Percentiles rank a stretch among this genome's conserved stretches.
These are phyloP conservation scores for Blastomyces silverae DNA, from an alignment of 2,329 filamentous ascomycete species.

Conservation along the genomic window DNA sequence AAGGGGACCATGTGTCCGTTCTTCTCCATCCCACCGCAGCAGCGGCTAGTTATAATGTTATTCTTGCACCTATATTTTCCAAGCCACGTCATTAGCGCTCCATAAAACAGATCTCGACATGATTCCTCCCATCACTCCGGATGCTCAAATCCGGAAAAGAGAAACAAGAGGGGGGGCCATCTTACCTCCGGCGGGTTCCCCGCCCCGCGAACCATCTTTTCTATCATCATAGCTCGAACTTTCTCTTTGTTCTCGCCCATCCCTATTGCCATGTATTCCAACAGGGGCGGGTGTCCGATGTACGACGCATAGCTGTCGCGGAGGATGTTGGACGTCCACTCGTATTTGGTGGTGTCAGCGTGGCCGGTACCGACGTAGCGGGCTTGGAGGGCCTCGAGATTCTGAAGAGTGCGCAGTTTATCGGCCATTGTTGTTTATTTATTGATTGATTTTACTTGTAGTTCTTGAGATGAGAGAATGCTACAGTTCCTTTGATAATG, in stretches of 20 bases:
- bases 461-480: neutral
- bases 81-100: neutral
- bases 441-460: conserved; percentile 16
- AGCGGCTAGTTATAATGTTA: conserved; percentile 9
- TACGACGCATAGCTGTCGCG: conserved; percentile 88
- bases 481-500: neutral
- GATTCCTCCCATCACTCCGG: no score
- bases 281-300: conserved; percentile 78
- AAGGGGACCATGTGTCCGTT: neutral
- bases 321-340: conserved; percentile 93
- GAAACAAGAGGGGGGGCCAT: conserved; percentile 7
- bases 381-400: conserved; percentile 92
- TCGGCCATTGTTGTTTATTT: conserved; percentile 60
- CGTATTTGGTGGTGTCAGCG: conserved; percentile 93
- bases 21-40: neutral
- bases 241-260: conserved; percentile 79
- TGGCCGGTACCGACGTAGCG: conserved; percentile 95
- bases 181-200: conserved; percentile 58
- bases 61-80: conserved; percentile 18
- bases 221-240: conserved; percentile 70
- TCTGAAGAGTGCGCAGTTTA: conserved; percentile 94
- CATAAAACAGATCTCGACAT: neutral
- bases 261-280: conserved; percentile 83
- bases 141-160: neutral
- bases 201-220: conserved; percentile 62